Evolutionary conservation across 352 stramenopile genomes (phyloP).

Genomic region (Aphanomyces stellatus): DNA sequence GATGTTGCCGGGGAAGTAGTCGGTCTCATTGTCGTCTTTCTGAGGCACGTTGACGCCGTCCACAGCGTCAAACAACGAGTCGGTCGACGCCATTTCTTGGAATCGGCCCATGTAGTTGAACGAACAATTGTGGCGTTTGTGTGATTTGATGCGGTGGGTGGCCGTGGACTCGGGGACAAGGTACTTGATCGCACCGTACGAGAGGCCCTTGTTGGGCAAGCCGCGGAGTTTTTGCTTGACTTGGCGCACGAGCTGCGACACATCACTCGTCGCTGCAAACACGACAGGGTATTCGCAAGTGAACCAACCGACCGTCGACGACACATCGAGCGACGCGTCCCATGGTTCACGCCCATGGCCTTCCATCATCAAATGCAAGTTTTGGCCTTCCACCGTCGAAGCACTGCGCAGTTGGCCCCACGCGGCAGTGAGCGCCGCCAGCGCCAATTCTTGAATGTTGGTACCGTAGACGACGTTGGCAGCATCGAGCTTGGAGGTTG

Average conservation of each 20-base stretch:
- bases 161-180: background rate
- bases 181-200: background rate
- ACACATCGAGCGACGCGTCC: background rate
- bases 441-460: slow-evolving; percentile 1
- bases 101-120: background rate
- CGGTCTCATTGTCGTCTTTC: background rate
- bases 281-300: background rate
- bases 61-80: background rate
- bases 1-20: background rate
- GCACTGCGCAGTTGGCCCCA: background rate
- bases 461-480: background rate
- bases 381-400: background rate
- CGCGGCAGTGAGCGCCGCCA: background rate
- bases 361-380: background rate
- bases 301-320: background rate
- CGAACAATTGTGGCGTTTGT: background rate
- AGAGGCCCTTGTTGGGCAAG: background rate
- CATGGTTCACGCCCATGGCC: background rate
- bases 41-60: background rate
- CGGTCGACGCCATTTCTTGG: background rate
- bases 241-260: background rate
- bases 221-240: background rate
- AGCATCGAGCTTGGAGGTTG: background rate
- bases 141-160: background rate
- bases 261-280: background rate